phyloP scores from a whole-genome alignment of 2,329 filamentous ascomycete species.

The Sclerotiophoma versabilis region DNA sequence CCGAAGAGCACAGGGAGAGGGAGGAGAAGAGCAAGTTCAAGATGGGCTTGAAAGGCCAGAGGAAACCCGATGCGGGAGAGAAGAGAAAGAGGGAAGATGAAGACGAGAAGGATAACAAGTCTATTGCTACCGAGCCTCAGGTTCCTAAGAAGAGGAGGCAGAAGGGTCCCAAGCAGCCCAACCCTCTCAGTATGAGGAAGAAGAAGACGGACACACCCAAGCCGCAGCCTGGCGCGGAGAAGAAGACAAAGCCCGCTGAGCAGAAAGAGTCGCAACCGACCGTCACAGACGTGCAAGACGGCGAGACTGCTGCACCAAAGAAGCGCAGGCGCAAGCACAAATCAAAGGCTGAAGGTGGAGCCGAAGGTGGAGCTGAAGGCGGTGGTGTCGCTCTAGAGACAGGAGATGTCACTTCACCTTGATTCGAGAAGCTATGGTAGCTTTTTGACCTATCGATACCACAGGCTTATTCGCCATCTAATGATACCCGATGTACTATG shows the following conservation, averaged over 20 bases:
- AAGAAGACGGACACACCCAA: conserved; percentile 58
- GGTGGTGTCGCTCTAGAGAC: conserved; percentile 16
- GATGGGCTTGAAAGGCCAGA: conserved; percentile 66
- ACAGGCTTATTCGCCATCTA: neutral
- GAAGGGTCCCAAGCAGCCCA: conserved; percentile 72
- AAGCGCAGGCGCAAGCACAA: conserved; percentile 52
- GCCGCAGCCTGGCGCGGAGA: conserved; percentile 18
- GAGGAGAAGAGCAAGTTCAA: conserved; percentile 80
- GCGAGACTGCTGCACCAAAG: conserved; percentile 38
- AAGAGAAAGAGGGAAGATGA: conserved; percentile 55
- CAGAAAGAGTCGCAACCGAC: conserved; percentile 10
- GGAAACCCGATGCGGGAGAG: conserved; percentile 34
- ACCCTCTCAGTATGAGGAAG: conserved; percentile 76
- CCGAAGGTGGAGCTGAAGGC: conserved; percentile 12
- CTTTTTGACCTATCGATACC: neutral
- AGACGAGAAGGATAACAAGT: conserved; percentile 52
- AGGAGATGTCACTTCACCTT: conserved; percentile 30
- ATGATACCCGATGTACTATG: conserved; percentile 18
- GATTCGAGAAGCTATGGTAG: conserved; percentile 9
- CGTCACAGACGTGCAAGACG: conserved; percentile 24
- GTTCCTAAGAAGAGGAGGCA: conserved; percentile 58
- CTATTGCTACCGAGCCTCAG: conserved; percentile 29
- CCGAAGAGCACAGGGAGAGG: conserved; percentile 66
- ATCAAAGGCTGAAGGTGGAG: conserved; percentile 39
- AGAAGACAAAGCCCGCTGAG: conserved; percentile 22